Evolutionary conservation across 139 green algal species (phyloP), one percentile per base, ranked within the genome.

Genomic region (Chara braunii): DNA sequence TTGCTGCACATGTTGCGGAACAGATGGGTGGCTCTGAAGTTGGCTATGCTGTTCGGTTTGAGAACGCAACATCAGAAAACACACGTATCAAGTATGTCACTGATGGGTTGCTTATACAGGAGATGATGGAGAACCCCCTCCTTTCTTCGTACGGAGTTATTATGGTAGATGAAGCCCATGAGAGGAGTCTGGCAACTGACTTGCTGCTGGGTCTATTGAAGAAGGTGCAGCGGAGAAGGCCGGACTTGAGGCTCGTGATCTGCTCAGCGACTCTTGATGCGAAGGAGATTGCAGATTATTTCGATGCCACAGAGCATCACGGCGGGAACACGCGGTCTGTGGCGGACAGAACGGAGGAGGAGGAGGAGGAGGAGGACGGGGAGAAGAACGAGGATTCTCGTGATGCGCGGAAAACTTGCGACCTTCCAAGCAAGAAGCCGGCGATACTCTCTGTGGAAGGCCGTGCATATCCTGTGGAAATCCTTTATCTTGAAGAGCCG

Each of bases 81-180:
- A 96, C 90, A 1, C 60, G 72, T 8, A 83, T 96, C 34, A 89
- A 86, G 45, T 96, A 88, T 71, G 78, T 89, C n/a, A 96, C 90
- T 5, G 64, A 73, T 60, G 89, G 89, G 3, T 80, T 95, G 50
- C 85, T 95, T 64, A 69, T 96, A 32, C 72, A 84, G 0, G 89
- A 96, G 60, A 91, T 94, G 84, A 74, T 91, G 80, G 63, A 82
- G 0, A 88, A 96, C 61, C 87, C 89, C 0, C 68, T 95, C 61
- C 81, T 96, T 3, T 81, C 65, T 0, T 67, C 43, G 78, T 75
- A 75, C 52, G 91, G 81, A 60, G 87, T 96, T 5, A 73, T 95
- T 1, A 88, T 96, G 79, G 81, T 96, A 48, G 90, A 96, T 53
- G 90, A 96, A 68, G 89, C 87, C 3, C 90, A 96, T 75, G 90